phyloP scores from a whole-genome alignment of 1,284 basidiomycete genomes.

The Ustilago trichophora region DNA sequence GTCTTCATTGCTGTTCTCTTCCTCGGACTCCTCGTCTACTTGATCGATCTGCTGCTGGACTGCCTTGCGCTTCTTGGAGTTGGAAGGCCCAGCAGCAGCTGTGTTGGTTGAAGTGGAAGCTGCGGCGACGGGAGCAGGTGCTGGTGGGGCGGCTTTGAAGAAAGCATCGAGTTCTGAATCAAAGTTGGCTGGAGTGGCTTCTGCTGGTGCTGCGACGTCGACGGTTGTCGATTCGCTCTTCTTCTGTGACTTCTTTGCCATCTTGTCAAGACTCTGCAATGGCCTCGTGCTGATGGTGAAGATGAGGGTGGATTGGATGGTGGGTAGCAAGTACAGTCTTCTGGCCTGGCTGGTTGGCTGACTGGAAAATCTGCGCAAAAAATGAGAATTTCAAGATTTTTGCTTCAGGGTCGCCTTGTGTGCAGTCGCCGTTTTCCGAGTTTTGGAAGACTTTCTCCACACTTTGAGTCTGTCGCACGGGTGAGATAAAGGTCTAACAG shows the following conservation, averaged over 20 bases:
- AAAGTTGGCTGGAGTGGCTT: constrained; percentile 24
- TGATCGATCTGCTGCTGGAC: constrained; percentile 2
- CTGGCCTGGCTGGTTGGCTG: no score
- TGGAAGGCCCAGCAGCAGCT: constrained; percentile 14
- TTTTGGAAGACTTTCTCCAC: neutral
- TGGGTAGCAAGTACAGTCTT: neutral
- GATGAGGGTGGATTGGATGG: neutral
- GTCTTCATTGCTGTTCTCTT: constrained; percentile 1
- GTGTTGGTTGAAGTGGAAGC: neutral
- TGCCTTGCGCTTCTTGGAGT: constrained; percentile 36
- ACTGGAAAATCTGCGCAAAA: constrained; percentile 8
- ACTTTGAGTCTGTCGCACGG: neutral
- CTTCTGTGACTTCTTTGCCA: constrained; percentile 26
- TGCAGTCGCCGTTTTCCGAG: constrained; percentile 6
- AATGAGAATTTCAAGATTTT: neutral
- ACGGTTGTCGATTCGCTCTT: neutral
- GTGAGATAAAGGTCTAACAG: neutral
- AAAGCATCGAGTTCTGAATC: constrained; percentile 61
- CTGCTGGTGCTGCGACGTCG: neutral
- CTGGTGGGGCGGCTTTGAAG: constrained; percentile 45
- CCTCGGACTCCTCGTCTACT: constrained; percentile 6
- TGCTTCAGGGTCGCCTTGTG: neutral
- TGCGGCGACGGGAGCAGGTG: constrained; percentile 3
- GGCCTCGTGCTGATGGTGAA: neutral
- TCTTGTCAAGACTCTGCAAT: constrained; percentile 3